Evolutionary conservation across 495 filamentous ascomycete species (phyloP), one percentile per base, ranked within the genome.

Genomic region (Neurospora sp.): DNA sequence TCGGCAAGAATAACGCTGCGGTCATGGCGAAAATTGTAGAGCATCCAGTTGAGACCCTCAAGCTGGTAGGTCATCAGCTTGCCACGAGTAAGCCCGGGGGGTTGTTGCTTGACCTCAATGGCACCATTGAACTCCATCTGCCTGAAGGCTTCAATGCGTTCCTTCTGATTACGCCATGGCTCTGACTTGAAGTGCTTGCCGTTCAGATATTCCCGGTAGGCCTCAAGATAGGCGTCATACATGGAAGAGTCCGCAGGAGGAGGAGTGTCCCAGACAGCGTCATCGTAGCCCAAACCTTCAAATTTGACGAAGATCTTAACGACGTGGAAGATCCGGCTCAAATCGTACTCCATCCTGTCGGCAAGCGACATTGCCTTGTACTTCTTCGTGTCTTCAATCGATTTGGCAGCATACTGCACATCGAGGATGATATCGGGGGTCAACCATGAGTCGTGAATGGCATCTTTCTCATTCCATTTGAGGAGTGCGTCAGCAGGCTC

Each of bases 31-130:
- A 93, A 97, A 79, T 93, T 94, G 79, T 93, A 97, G 73, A 97
- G 91, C n/a, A 98, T 88, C 94, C 96, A 99, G 79, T 98, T 98
- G 73, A 98, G 81, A 18, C 96, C 96, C 23, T 98, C 93, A 48
- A 95, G 83, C 78, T 99, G 96, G 79, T 99, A 99, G 12, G 88
- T 85, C 94, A 99, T 98, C 44, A 98, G 85, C 73, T 93, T 86
- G 11, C 95, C 95, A 27, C 92, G 90, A 27, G 83, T 87, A 12
- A 99, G 83, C 41, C 90, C 88, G 35, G 84, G 81, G 0, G 96
- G 95, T 79, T 99, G 96, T 35, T 84, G 81, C 62, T 90, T 86
- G 75, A 93, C 86, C 74, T 92, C 87, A 20, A 96, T 82, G 0
- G 89, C 85, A 35, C 79, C 79, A 69, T 85, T 83, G 76, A 98